Conservation (phyloP, 805 yeast genomes). For the Yarrowia sp. region DNA sequence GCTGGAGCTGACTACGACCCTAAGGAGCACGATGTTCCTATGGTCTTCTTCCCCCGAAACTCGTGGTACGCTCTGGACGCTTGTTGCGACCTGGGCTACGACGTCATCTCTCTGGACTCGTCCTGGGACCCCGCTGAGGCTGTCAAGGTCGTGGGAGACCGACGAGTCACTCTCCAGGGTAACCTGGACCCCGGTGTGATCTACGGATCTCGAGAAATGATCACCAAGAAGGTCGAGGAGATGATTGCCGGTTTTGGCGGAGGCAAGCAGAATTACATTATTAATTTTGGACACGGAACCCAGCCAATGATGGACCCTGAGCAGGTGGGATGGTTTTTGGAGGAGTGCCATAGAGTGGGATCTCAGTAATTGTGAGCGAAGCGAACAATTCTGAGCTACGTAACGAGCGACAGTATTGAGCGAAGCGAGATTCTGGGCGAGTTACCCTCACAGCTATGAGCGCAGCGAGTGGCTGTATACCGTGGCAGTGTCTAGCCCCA, state of each 20-base stretch:
- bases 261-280: conserved; percentile 87
- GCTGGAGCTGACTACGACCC: conserved; percentile 20
- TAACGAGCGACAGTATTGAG: too few relatives aligned
- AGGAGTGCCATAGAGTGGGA: conserved; percentile 87
- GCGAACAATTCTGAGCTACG: too few relatives aligned
- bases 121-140: conserved; percentile 84
- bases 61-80: conserved; percentile 96
- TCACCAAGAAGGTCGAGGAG: conserved; percentile 77
- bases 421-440: too few relatives aligned
- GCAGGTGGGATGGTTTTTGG: conserved; percentile 79
- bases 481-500: too few relatives aligned
- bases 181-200: conserved; percentile 94
- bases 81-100: conserved; percentile 79
- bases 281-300: conserved; percentile 97
- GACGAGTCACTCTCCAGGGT: conserved; percentile 86
- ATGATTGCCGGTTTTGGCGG: conserved; percentile 96
- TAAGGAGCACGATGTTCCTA: conserved; percentile 60
- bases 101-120: conserved; percentile 95
- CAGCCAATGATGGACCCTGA: conserved; percentile 98
- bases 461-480: background rate
- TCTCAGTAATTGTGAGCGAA: conserved; percentile 24
- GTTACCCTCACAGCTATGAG: background rate
- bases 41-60: conserved; percentile 92
- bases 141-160: conserved; percentile 68
- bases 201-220: conserved; percentile 85